Conservation (phyloP, 2,329 filamentous ascomycete species). For the Davidsoniella virescens region DNA sequence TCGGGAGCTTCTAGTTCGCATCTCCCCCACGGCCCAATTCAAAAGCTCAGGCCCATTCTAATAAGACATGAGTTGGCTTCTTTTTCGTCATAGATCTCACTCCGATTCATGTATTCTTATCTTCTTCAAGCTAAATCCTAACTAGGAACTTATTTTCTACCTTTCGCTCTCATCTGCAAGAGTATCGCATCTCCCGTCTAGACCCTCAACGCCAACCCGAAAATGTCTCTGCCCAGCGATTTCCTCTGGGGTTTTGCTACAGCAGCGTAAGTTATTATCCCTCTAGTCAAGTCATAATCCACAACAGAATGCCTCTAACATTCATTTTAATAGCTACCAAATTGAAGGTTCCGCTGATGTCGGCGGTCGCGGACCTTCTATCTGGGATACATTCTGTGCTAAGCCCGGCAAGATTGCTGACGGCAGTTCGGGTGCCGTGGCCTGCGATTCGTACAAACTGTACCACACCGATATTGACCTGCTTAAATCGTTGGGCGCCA, state of each 20-base stretch:
- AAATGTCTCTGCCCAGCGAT: slow-evolving; percentile 48
- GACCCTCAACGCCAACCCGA: background rate
- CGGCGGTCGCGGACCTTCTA: slow-evolving; percentile 66
- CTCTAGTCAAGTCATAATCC: background rate
- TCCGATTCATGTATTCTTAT: no score
- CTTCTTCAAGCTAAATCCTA: no score
- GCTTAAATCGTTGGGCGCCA: slow-evolving; percentile 56
- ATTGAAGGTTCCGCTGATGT: slow-evolving; percentile 62
- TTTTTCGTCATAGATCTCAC: no score
- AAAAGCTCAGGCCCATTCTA: no score
- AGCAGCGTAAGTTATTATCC: slow-evolving; percentile 39
- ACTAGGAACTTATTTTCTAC: no score
- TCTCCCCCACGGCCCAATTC: no score
- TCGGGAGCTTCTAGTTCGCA: no score
- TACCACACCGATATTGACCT: slow-evolving; percentile 62
- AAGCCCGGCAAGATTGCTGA: slow-evolving; percentile 72
- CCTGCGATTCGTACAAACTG: slow-evolving; percentile 77
- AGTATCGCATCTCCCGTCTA: background rate
- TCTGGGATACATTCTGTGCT: slow-evolving; percentile 81
- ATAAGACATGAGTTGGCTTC: no score
- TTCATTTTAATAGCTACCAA: slow-evolving; percentile 48
- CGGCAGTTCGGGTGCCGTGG: slow-evolving; percentile 55
- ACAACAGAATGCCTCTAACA: background rate
- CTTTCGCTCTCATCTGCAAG: no score
- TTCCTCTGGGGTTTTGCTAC: slow-evolving; percentile 73